Percentiles rank a stretch among this genome's conserved stretches.
Conservation (phyloP, 140 eudicot genomes). For the Flaveria floridana region DNA sequence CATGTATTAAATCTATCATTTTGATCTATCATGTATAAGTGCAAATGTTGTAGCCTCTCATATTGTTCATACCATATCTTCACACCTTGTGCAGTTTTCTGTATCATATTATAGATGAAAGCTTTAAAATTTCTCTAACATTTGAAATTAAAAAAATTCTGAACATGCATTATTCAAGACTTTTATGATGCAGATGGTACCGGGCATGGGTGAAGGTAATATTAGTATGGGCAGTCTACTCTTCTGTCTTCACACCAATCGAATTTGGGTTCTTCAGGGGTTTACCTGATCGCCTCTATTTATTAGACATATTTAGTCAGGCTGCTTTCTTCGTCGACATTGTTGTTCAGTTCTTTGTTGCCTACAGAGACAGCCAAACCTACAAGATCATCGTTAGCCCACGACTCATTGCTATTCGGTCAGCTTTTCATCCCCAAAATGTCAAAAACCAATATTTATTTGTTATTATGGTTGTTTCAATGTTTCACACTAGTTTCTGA, state of each 20-base stretch:
- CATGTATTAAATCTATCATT: no score
- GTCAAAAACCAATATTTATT: neutral
- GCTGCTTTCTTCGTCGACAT: slow-evolving; percentile 58
- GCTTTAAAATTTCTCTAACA: neutral
- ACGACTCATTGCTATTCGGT: slow-evolving; percentile 36
- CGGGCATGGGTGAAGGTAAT: slow-evolving; percentile 50
- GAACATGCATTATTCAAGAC: neutral
- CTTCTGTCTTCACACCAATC: slow-evolving; percentile 68
- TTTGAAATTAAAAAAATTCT: neutral
- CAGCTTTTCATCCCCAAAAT: slow-evolving; percentile 6
- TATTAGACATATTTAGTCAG: slow-evolving; percentile 58
- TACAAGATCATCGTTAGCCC: slow-evolving; percentile 32
- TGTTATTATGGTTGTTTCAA: neutral
- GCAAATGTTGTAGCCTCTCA: no score
- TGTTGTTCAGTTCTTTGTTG: slow-evolving; percentile 50
- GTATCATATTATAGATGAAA: neutral
- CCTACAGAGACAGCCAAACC: slow-evolving; percentile 50
- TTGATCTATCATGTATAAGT: no score
- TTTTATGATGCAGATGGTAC: slow-evolving; percentile 51
- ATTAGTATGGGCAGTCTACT: slow-evolving; percentile 63
- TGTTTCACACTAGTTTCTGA: slow-evolving; percentile 3
- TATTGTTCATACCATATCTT: neutral
- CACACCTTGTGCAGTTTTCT: neutral
- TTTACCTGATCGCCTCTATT: slow-evolving; percentile 52
- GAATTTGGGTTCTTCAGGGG: slow-evolving; percentile 73